phyloP scores from a whole-genome alignment of 352 stramenopile genomes.

The Globisporangium lucens region DNA sequence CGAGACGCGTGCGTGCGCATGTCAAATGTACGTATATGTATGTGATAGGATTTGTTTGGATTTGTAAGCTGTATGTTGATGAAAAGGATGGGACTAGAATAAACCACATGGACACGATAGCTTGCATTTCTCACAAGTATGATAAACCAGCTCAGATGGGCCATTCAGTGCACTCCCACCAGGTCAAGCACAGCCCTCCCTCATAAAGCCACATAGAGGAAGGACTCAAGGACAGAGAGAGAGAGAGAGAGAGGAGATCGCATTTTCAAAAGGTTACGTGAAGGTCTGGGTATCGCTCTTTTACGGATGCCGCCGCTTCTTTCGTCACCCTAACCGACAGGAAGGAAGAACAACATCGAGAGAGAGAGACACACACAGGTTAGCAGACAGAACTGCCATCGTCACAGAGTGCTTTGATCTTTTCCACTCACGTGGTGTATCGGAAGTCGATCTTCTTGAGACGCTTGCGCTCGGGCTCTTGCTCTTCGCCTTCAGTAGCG shows the following conservation, averaged over 20 bases:
- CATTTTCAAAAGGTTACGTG: constrained; percentile 46
- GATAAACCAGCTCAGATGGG: no score
- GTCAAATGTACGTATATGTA: background rate
- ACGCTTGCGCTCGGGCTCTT: constrained; percentile 75
- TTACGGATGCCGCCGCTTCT: constrained; percentile 65
- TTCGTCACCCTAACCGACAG: constrained; percentile 62
- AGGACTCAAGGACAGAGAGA: background rate
- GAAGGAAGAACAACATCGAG: background rate
- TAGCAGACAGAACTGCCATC: background rate
- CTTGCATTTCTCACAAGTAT: no score
- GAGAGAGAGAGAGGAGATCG: constrained; percentile 3
- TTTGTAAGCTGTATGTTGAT: background rate
- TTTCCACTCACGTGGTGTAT: constrained; percentile 74
- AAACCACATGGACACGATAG: background rate
- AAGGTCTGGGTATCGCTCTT: constrained; percentile 69
- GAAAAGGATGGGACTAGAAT: background rate
- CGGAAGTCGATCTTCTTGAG: constrained; percentile 89
- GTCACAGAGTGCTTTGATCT: background rate
- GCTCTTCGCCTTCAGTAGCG: constrained; percentile 27
- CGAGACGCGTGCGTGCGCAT: no score
- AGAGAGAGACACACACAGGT: background rate
- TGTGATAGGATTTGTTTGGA: background rate
- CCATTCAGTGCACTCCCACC: no score
- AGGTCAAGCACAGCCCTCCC: no score
- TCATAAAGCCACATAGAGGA: background rate